These are phyloP conservation scores for Populus tomentosa DNA, from an alignment of 441 rosid species.

Conservation along the genomic window DNA sequence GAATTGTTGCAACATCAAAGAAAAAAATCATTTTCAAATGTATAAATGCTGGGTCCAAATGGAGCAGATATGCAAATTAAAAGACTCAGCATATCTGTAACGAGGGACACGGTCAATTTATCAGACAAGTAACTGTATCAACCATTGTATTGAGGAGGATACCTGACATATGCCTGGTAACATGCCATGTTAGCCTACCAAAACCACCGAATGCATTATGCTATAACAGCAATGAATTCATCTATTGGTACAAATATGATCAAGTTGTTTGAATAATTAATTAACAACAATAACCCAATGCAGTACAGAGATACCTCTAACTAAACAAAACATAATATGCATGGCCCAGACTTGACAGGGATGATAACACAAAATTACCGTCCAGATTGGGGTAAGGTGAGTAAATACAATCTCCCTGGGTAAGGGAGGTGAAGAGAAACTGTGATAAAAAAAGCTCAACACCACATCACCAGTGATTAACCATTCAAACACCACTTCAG, in stretches of 20 bases:
- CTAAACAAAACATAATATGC: too few species aligned
- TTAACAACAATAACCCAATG: background rate
- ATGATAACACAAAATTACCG: constrained; percentile 24
- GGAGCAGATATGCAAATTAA: constrained; percentile 66
- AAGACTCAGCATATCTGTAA: constrained; percentile 47
- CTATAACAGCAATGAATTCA: too few species aligned
- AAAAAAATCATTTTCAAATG: background rate
- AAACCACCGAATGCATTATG: background rate
- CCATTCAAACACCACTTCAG: background rate
- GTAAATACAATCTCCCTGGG: constrained; percentile 29
- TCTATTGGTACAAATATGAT: background rate
- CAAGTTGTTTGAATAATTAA: background rate
- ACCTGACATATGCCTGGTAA: constrained; percentile 72
- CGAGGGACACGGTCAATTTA: constrained; percentile 58
- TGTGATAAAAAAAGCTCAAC: constrained; percentile 13
- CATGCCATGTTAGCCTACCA: background rate
- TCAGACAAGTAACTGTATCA: constrained; percentile 82
- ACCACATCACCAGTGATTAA: constrained; percentile 43
- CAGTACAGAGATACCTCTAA: background rate
- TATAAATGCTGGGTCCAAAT: constrained; percentile 46
- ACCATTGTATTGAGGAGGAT: constrained; percentile 39
- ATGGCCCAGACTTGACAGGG: constrained; percentile 40
- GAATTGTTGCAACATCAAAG: too few species aligned
- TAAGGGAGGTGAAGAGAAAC: constrained; percentile 40
- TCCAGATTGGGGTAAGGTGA: constrained; percentile 28